Conservation (phyloP, 139 green algal genomes). For the Chlamydomonas schloesseri region DNA sequence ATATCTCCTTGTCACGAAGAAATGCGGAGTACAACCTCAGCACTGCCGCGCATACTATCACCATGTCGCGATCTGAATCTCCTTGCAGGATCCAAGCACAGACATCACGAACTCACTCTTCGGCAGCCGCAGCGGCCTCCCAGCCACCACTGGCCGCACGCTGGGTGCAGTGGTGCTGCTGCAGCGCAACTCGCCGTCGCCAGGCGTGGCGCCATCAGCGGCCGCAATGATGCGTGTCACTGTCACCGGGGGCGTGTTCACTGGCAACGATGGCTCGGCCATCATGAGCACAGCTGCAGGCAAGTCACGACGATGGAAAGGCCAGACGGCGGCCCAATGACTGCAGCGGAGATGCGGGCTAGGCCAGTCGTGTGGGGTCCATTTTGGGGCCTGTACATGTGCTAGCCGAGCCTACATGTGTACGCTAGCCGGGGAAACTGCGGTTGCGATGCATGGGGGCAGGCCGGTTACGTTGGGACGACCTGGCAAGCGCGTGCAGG, state of each 20-base stretch:
- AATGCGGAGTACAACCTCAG: no score
- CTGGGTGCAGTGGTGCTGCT: background rate
- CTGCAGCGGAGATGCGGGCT: no score
- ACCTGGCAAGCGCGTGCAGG: no score
- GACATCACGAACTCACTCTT: background rate
- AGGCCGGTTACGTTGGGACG: background rate
- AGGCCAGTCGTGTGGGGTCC: no score
- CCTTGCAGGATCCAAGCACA: background rate
- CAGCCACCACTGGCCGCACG: background rate
- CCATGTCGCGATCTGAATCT: no score
- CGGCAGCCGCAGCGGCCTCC: background rate
- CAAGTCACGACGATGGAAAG: no score
- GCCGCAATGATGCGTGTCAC: background rate
- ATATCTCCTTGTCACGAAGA: no score
- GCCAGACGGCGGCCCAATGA: no score
- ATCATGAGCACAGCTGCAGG: background rate
- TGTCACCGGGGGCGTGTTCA: background rate
- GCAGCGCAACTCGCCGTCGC: background rate
- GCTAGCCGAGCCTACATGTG: no score
- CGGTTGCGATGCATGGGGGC: background rate
- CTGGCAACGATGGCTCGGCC: background rate
- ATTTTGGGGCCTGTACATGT: no score
- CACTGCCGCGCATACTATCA: no score
- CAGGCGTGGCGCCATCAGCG: background rate
- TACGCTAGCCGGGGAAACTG: no score